Evolutionary conservation across 306 rosid species (phyloP).

Genomic region (Macrotyloma uniflorum): DNA sequence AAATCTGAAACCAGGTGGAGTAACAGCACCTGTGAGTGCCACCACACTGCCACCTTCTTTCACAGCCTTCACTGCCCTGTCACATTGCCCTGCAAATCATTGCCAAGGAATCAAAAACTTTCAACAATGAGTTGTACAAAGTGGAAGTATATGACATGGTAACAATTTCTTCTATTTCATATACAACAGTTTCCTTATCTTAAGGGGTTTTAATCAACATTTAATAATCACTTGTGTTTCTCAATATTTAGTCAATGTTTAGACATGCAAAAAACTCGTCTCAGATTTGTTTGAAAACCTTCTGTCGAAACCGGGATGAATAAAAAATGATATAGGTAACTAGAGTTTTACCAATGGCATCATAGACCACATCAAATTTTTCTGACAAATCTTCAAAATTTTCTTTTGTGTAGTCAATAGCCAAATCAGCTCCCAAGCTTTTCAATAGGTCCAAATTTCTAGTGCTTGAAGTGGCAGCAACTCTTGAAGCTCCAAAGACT

Average conservation of each 20-base stretch:
- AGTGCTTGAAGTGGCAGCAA: slow-evolving; percentile 90
- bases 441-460: slow-evolving; percentile 76
- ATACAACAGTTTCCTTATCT: neutral
- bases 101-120: neutral
- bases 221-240: neutral
- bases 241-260: no score
- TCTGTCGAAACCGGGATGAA: no score
- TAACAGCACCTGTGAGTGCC: slow-evolving; percentile 84
- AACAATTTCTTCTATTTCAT: neutral
- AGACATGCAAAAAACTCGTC: no score
- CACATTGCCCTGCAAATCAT: slow-evolving; percentile 80
- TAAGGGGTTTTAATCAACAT: neutral
- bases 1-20: slow-evolving; percentile 96
- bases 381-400: slow-evolving; percentile 84
- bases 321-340: neutral
- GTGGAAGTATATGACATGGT: neutral
- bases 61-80: slow-evolving; percentile 82
- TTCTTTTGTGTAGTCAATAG: slow-evolving; percentile 88
- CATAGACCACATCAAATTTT: slow-evolving; percentile 86
- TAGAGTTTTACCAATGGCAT: slow-evolving; percentile 74
- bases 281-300: no score
- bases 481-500: slow-evolving; percentile 90
- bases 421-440: slow-evolving; percentile 88
- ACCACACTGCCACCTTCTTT: slow-evolving; percentile 94
- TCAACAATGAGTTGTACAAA: neutral